These are phyloP conservation scores for Rubia occidens DNA, from an alignment of 305 asterid genomes.

Conservation along the genomic window DNA sequence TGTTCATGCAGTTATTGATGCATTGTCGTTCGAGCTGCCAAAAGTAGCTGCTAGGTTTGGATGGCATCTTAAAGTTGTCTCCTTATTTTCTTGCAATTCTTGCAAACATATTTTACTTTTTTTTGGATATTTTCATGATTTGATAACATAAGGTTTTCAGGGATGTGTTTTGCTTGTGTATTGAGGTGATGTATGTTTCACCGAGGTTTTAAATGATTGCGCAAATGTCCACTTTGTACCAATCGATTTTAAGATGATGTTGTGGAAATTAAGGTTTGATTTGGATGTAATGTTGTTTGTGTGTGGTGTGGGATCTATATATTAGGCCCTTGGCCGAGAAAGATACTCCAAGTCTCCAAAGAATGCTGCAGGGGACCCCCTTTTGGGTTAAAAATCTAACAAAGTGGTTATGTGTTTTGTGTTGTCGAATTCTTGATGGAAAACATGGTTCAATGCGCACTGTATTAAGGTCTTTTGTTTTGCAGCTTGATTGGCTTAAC, in stretches of 20 bases:
- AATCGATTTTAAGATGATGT: too few species aligned
- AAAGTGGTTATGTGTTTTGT: constrained; percentile 1
- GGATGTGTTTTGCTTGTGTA: too few species aligned
- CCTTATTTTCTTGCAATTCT: too few species aligned
- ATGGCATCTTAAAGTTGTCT: constrained; percentile 45
- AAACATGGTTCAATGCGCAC: background rate
- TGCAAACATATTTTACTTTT: too few species aligned
- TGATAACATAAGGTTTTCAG: too few species aligned
- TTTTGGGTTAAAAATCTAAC: constrained; percentile 74
- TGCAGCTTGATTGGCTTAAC: constrained; percentile 98
- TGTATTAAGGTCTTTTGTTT: constrained; percentile 1
- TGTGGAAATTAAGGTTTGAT: too few species aligned
- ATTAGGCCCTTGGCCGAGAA: constrained; percentile 1
- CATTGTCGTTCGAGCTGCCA: constrained; percentile 63
- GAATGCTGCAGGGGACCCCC: constrained; percentile 74
- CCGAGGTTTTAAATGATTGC: too few species aligned
- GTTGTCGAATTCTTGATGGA: background rate
- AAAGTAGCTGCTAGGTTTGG: constrained; percentile 52
- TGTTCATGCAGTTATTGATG: constrained; percentile 56
- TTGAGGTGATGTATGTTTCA: too few species aligned
- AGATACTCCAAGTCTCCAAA: constrained; percentile 46
- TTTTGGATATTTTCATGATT: too few species aligned
- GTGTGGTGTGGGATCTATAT: too few species aligned
- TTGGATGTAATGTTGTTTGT: too few species aligned
- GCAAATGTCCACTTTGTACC: too few species aligned